Base-by-base conservation (phyloP, 345 rosid species). In the Laguncularia racemosa region DNA sequence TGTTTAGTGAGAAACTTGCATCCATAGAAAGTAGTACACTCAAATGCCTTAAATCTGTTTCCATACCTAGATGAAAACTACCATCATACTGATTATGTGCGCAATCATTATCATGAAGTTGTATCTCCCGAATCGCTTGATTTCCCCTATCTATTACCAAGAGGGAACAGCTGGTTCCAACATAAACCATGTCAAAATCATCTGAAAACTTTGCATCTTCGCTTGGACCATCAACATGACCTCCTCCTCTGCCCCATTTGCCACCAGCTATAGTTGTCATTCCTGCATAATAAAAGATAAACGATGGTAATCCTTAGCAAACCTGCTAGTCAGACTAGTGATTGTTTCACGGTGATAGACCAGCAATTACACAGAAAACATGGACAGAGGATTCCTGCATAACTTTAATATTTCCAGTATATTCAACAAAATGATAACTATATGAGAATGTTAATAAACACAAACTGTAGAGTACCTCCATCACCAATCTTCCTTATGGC, bases 401-500 rank as follows among this genome's bases (percentile, higher is more conserved):
- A 33, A 33, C 40, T 33, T 33, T 33, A 33, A 33, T 33, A 9
- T 33, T 33, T 33, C 11, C 40, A 4, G 40, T 33, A 33, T 6
- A 33, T 33, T 33, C 1, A 7, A 33, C 40, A 33, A 33, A 33
- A 33, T 6, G 40, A 4, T 33, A 33, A 4, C 40, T 33, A 33
- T 33, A 33, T 33, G 40, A 33, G 2, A 16, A 44, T 26, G 0
- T 0, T 13, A 44, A 28, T 10, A 26, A 21, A 45, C 54, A 53
- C 40, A 17, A 10, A 48, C 28, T 43, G 44, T 13, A 15, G 23
- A 50, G 63, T 73, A 90, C 99, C 99, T 16, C 85, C 62, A 66
- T 95, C 88, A 53, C 89, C 84, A 71, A 95, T 90, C 81, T 95
- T 95, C 75, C 97, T 81, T 68, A 95, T 84, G 64, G 84, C 99